phyloP scores from a whole-genome alignment of 1,139 yeast species.

The Sugiyamaella japonica region DNA sequence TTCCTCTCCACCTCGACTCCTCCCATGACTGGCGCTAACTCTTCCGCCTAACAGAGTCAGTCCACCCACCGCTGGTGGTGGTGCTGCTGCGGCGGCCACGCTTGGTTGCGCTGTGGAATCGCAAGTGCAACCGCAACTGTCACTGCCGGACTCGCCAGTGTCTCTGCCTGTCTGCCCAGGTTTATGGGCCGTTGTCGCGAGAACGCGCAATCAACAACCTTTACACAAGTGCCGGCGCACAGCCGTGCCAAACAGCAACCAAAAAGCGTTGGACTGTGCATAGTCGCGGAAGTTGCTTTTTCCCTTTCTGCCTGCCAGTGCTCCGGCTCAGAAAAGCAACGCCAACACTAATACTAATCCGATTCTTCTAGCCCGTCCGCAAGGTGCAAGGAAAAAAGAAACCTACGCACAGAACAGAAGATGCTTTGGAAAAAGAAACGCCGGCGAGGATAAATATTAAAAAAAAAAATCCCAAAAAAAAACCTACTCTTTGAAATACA shows the following conservation, averaged over 20 bases:
- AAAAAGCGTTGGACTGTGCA: slow-evolving; percentile 6
- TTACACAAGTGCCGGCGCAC: too few species aligned
- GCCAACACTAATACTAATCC: slow-evolving; percentile 5
- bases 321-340: neutral
- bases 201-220: too few species aligned
- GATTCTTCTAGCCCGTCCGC: neutral
- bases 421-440: neutral
- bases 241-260: too few species aligned
- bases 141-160: too few species aligned
- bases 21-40: too few species aligned
- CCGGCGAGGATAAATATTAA: neutral
- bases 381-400: neutral
- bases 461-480: neutral
- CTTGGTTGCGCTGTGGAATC: too few species aligned
- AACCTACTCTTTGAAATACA: too few species aligned
- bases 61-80: too few species aligned
- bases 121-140: too few species aligned
- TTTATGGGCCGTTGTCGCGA: neutral
- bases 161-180: neutral
- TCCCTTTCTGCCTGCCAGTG: neutral
- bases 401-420: neutral
- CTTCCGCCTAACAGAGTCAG: too few species aligned
- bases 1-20: too few species aligned
- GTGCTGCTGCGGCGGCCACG: too few species aligned
- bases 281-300: neutral